Conservation (phyloP, 352 stramenopile species). For the Globisporangium mamillatum region DNA sequence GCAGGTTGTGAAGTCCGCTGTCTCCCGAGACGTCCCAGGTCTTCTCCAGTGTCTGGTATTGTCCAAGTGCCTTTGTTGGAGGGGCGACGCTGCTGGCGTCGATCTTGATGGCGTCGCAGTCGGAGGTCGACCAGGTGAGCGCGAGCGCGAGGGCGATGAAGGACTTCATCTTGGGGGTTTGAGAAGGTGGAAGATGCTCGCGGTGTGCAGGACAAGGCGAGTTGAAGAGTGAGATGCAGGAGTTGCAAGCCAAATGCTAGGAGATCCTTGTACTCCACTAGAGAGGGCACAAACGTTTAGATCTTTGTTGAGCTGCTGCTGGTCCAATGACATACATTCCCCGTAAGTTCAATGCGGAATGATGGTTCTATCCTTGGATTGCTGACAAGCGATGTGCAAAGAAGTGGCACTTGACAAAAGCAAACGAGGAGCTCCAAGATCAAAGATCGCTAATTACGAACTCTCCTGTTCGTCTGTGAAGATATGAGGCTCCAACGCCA, state of each 20-base stretch:
- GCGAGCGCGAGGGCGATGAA: background rate
- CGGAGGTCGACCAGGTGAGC: background rate
- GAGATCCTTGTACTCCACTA: background rate
- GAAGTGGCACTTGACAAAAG: background rate
- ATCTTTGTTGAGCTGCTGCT: background rate
- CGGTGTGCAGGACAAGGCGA: background rate
- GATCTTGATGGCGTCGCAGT: background rate
- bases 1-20: conserved; percentile 1
- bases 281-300: background rate
- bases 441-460: no score
- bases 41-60: conserved; percentile 3
- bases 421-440: no score
- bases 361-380: background rate
- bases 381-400: background rate
- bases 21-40: background rate
- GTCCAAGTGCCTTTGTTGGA: background rate
- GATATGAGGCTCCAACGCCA: no score
- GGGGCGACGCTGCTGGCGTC: background rate
- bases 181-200: background rate
- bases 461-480: no score
- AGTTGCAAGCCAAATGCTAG: background rate
- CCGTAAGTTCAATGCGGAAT: background rate
- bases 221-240: background rate
- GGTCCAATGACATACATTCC: background rate
- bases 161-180: background rate